These are phyloP conservation scores for Mycena venus DNA, from an alignment of 768 basidiomycete species.

Conservation along the genomic window DNA sequence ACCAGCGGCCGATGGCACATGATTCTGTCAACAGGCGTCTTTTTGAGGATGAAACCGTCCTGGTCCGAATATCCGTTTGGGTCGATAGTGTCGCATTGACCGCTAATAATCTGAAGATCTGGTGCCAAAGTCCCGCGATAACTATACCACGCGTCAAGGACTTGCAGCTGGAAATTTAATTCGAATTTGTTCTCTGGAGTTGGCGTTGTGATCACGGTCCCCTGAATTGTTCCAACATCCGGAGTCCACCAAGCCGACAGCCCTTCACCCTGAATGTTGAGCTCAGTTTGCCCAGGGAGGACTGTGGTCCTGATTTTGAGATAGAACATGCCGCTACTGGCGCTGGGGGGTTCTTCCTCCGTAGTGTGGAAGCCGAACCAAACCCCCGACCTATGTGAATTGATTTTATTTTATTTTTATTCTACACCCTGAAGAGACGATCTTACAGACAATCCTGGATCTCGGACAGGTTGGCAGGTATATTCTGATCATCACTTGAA, in stretches of 20 bases:
- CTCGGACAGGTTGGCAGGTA: background rate
- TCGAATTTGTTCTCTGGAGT: background rate
- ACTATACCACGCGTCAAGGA: background rate
- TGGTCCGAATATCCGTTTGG: background rate
- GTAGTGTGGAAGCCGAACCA: constrained; percentile 16
- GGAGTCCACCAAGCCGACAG: background rate
- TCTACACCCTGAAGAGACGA: background rate
- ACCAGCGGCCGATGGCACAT: constrained; percentile 21
- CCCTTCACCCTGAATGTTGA: background rate
- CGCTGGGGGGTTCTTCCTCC: background rate
- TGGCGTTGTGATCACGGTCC: background rate
- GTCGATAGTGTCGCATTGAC: background rate
- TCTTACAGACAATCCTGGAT: background rate
- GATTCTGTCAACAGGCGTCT: background rate
- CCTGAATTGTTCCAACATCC: background rate
- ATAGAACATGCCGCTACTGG: constrained; percentile 1
- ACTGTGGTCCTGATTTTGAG: background rate
- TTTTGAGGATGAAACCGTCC: background rate
- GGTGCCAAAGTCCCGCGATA: background rate
- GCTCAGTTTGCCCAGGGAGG: background rate
- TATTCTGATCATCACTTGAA: background rate
- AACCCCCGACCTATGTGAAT: background rate
- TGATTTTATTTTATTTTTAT: background rate
- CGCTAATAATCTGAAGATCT: background rate
- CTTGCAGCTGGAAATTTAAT: background rate